phyloP scores from a whole-genome alignment of 495 filamentous ascomycete species.

The Oleoguttula mirabilis region DNA sequence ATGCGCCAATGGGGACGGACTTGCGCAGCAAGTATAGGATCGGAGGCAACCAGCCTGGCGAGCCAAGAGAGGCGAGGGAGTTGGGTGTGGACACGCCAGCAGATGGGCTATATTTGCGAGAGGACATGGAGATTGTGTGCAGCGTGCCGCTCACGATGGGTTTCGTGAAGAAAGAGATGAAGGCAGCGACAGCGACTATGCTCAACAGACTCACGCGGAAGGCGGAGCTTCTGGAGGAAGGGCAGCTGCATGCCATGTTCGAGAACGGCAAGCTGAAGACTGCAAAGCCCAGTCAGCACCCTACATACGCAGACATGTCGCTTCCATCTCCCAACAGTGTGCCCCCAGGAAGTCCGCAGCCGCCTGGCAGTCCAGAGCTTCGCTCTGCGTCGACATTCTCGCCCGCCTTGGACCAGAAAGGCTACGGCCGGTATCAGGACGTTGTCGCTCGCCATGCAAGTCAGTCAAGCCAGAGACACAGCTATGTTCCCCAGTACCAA shows the following conservation, averaged over 20 bases:
- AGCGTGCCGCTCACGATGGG: slow-evolving; percentile 23
- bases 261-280: slow-evolving; percentile 30
- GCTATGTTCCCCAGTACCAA: slow-evolving; percentile 10
- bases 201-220: slow-evolving; percentile 27
- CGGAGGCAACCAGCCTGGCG: slow-evolving; percentile 28
- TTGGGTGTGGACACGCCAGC: slow-evolving; percentile 27
- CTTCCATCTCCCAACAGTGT: slow-evolving; percentile 5
- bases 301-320: slow-evolving; percentile 6
- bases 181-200: slow-evolving; percentile 24
- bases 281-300: slow-evolving; percentile 9
- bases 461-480: slow-evolving; percentile 1
- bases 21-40: slow-evolving; percentile 29
- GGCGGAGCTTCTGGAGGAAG: slow-evolving; percentile 28
- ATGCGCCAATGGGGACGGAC: slow-evolving; percentile 27
- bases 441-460: slow-evolving; percentile 4
- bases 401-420: slow-evolving; percentile 7
- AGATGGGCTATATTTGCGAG: slow-evolving; percentile 29
- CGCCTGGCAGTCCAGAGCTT: not conserved
- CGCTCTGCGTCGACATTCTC: slow-evolving; percentile 3
- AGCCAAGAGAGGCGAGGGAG: slow-evolving; percentile 26
- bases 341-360: not conserved
- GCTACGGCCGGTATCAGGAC: slow-evolving; percentile 15
- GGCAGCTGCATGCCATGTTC: slow-evolving; percentile 29
- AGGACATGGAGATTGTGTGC: slow-evolving; percentile 29
- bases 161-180: slow-evolving; percentile 30